Conservation (phyloP, 148 eudicot genomes). For the Limonium bicolor region DNA sequence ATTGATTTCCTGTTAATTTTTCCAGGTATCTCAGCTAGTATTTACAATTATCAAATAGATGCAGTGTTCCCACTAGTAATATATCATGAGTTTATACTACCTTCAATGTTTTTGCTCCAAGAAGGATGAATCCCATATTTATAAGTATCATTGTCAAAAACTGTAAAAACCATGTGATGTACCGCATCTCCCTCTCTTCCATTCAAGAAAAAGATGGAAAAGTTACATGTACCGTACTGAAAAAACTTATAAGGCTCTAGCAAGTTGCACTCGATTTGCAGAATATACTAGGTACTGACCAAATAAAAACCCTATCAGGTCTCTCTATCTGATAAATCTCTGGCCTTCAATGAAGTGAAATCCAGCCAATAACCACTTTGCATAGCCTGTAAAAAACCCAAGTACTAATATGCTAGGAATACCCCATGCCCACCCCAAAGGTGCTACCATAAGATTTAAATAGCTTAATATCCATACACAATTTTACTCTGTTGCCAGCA, state of each 20-base stretch:
- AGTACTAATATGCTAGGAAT: constrained; percentile 21
- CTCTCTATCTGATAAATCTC: constrained; percentile 51
- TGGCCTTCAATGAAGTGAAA: constrained; percentile 47
- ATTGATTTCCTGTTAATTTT: constrained; percentile 41
- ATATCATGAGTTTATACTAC: constrained; percentile 7
- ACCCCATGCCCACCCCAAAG: constrained; percentile 51
- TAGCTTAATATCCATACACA: constrained; percentile 50
- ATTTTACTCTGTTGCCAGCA: constrained; percentile 36
- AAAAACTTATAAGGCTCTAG: not conserved
- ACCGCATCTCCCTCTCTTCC: constrained; percentile 34
- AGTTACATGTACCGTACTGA: not conserved
- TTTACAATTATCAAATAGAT: not conserved
- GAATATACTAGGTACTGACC: constrained; percentile 14
- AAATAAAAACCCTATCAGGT: constrained; percentile 41
- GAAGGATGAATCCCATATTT: constrained; percentile 55
- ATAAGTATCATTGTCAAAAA: constrained; percentile 22
- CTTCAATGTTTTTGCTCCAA: constrained; percentile 47
- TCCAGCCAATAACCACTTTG: constrained; percentile 43
- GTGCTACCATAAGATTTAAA: constrained; percentile 40
- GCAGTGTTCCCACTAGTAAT: not conserved
- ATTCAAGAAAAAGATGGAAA: not conserved
- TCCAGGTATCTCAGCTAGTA: too few relatives aligned
- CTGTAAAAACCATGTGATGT: constrained; percentile 36
- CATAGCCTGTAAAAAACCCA: constrained; percentile 29
- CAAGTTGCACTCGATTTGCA: not conserved